phyloP scores from a whole-genome alignment of 768 basidiomycete genomes.

The Auriculariales sp. region DNA sequence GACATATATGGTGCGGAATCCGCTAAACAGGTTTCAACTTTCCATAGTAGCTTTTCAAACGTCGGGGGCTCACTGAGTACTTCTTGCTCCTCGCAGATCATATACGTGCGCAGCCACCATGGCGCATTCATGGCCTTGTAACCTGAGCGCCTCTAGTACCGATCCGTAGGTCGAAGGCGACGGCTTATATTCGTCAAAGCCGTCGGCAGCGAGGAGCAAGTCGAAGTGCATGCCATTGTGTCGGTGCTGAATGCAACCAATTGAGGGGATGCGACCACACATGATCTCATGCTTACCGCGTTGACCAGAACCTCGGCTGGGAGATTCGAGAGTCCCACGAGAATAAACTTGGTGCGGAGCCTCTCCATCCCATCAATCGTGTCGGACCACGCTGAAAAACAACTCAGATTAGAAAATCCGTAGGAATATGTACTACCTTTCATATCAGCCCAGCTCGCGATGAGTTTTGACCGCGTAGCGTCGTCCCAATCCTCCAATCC shows the following conservation, averaged over 20 bases:
- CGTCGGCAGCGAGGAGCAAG: slow-evolving; percentile 1
- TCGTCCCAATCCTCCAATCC: slow-evolving; percentile 1
- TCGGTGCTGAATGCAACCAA: neutral
- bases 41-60: neutral
- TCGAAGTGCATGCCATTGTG: neutral
- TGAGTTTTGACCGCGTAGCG: neutral
- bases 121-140: neutral
- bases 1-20: neutral
- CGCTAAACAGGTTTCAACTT: neutral
- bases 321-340: neutral
- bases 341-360: neutral
- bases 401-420: neutral
- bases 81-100: slow-evolving; percentile 1
- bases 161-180: neutral
- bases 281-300: neutral
- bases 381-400: neutral
- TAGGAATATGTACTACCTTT: neutral
- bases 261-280: neutral
- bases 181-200: slow-evolving; percentile 2
- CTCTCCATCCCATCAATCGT: neutral
- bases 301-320: neutral
- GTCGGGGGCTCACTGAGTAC: neutral
- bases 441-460: neutral
- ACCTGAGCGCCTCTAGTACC: neutral
- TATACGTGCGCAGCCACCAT: slow-evolving; percentile 2